Evolutionary conservation across 768 basidiomycete species (phyloP).

Genomic region (Trametes villosa): DNA sequence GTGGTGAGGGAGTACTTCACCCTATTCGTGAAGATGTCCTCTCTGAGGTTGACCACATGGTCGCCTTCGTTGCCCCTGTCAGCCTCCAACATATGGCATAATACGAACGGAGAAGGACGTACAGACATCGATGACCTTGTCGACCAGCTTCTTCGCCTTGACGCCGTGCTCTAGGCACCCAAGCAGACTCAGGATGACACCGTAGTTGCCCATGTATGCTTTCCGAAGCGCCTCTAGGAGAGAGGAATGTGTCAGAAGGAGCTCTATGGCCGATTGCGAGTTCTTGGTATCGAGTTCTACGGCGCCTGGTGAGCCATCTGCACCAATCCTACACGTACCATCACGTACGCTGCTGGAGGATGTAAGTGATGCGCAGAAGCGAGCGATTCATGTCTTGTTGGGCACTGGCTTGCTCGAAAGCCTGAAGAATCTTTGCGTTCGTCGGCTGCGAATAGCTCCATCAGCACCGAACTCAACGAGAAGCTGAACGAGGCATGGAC

Average conservation of each 20-base stretch:
- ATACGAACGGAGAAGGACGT: background rate
- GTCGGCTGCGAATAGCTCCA: constrained; percentile 41
- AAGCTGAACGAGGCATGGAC: background rate
- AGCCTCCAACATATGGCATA: background rate
- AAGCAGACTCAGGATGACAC: constrained; percentile 86
- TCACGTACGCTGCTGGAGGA: constrained; percentile 72
- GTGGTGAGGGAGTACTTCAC: constrained; percentile 85
- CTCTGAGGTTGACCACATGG: constrained; percentile 89
- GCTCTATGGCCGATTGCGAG: constrained; percentile 80
- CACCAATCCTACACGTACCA: too few species aligned
- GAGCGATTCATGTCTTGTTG: constrained; percentile 83
- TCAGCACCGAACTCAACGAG: background rate
- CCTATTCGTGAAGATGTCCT: constrained; percentile 83
- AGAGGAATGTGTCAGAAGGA: constrained; percentile 79
- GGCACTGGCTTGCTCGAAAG: constrained; percentile 73
- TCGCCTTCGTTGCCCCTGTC: constrained; percentile 59
- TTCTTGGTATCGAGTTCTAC: constrained; percentile 67
- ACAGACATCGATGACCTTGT: constrained; percentile 85
- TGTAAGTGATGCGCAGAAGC: constrained; percentile 74
- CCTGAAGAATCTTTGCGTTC: constrained; percentile 62
- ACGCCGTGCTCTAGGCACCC: constrained; percentile 91
- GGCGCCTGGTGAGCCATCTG: too few species aligned
- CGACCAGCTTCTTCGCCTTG: constrained; percentile 86
- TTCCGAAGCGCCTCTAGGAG: constrained; percentile 87
- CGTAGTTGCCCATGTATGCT: constrained; percentile 91